A percentile compares a stretch with the other conserved stretches of the same genome.
phyloP scores from a whole-genome alignment of 495 filamentous ascomycete species.

The Neurospora intermedia region DNA sequence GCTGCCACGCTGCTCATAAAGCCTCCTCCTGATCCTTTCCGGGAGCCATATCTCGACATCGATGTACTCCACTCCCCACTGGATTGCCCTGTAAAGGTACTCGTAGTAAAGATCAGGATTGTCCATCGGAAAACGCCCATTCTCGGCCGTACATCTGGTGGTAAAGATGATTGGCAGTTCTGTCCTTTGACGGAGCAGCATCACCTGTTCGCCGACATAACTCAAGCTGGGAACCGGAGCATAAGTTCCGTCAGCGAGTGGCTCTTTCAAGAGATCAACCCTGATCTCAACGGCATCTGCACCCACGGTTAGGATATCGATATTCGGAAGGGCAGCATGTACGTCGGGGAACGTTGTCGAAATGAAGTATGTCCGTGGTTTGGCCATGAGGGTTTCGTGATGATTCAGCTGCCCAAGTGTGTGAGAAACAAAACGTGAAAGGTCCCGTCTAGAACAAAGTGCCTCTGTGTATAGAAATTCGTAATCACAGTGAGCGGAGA shows the following conservation, averaged over 20 bases:
- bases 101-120: slow-evolving; percentile 62
- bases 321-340: slow-evolving; percentile 67
- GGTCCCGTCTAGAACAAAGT: slow-evolving; percentile 62
- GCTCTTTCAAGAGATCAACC: slow-evolving; percentile 71
- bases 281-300: slow-evolving; percentile 75
- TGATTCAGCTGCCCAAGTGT: slow-evolving; percentile 64
- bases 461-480: slow-evolving; percentile 70
- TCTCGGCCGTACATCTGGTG: slow-evolving; percentile 66
- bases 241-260: slow-evolving; percentile 43
- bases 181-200: slow-evolving; percentile 69
- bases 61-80: slow-evolving; percentile 82
- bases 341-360: slow-evolving; percentile 83
- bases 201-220: slow-evolving; percentile 76
- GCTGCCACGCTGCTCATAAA: slow-evolving; percentile 61
- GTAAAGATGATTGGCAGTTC: slow-evolving; percentile 83
- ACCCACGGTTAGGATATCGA: slow-evolving; percentile 76
- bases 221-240: slow-evolving; percentile 61
- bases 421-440: slow-evolving; percentile 66
- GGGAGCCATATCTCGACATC: slow-evolving; percentile 81
- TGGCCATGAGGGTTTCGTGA: slow-evolving; percentile 63
- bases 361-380: slow-evolving; percentile 68
- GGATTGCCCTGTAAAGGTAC: slow-evolving; percentile 66
- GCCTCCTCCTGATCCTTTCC: slow-evolving; percentile 53
- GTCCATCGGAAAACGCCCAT: slow-evolving; percentile 74
- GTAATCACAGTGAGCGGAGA: slow-evolving; percentile 61